Base-by-base conservation (phyloP, 257 asterid genomes). In the Solanum sejunctum region DNA sequence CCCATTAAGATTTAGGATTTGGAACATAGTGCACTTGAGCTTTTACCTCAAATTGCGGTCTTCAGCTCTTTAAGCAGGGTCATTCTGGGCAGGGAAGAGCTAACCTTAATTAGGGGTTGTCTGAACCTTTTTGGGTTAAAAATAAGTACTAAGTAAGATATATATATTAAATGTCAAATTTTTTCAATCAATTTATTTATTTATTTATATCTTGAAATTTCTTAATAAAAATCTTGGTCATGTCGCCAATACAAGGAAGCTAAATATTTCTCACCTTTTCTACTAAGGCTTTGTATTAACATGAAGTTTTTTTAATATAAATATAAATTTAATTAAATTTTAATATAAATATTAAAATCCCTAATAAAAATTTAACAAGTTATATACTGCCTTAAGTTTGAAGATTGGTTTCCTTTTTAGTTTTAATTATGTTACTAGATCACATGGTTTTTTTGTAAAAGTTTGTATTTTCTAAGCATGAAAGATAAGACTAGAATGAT, bases 271-370 rank as follows among this genome's bases (percentile, higher is more conserved):
- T 28, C 2, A 28, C 32, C 2, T 36, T 36, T 36, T 36, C 39
- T 36, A 36, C 5, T 0, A 32, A 3, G 5, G 5, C 5, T 36
- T 60, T 60, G 0, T 60, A 1, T 10, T 10, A 0, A 60, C 11
- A 1, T 3, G 2, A 57, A 11, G 3, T 11, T 57, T 57, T 10
- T 4, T 0, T 10, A 10, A 0, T 3, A 0, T 2, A 0, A 45
- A 45, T 49, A 21, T 11, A 5, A 23, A 61, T 61, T 61, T 61
- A 0, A 1, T 12, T 0, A 0, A 2, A 0, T 0, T 23, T 1
- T 0, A 0, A 23, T 6, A 61, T 23, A 6, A 21, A 21, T 21
- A 61, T 61, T 5, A 21, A 0, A 0, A 21, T 1, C 0, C 0
- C 4, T 21, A 61, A 21, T 5, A 21, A 0, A 0, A 21, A 0